Evolutionary conservation across 108 stramenopile genomes (phyloP), one percentile per base, ranked within the genome.

Genomic region (Conticribra guillardii): DNA sequence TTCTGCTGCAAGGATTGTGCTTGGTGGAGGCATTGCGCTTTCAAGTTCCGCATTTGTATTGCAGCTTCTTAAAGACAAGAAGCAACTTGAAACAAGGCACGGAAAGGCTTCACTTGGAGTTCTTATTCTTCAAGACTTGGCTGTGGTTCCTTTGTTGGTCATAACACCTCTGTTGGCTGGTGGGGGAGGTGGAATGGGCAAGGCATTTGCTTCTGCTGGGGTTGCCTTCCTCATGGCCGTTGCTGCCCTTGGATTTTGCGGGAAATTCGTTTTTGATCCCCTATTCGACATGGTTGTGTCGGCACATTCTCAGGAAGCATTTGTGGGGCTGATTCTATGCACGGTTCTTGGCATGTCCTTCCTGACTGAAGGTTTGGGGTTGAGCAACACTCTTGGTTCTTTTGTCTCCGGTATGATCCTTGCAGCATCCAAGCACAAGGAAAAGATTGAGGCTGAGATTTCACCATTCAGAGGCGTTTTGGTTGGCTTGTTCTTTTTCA

Each of bases 401-500:
- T 97, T 97, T 79, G 81, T 96, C 2, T 92, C 94, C 7, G 97
- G 97, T 45, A 88, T 96, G 57, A 75, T 95, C 48, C 86, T 97
- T 18, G 77, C 89, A 21, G 93, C 96, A 64, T 94, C 94, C 0
- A 79, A 73, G 32, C 88, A 94, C 80, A 82, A 87, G 18, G 81
- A 94, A 32, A 74, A 95, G 49, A 89, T 97, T 32, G 97, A 97
- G 80, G 68, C 84, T 19, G 94, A 95, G 41, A 90, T 95, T 28
- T 83, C 94, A 11, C 94, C 94, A 21, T 91, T 97, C 58, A 48
- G 77, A 14, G 97, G 94, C 19, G 84, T 97, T 18, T 78, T 97
- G 26, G 90, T 97, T 0, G 96, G 97, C 7, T 75, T 97, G n/a
- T 97, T 97, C 83, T 97, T 97, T 73, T 93, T 97, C 74, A 92